Evolutionary conservation across 225 moss, liverwort and hornwort species (phyloP), one percentile per base, ranked within the genome.

Genomic region (Sphagnum contortum): DNA sequence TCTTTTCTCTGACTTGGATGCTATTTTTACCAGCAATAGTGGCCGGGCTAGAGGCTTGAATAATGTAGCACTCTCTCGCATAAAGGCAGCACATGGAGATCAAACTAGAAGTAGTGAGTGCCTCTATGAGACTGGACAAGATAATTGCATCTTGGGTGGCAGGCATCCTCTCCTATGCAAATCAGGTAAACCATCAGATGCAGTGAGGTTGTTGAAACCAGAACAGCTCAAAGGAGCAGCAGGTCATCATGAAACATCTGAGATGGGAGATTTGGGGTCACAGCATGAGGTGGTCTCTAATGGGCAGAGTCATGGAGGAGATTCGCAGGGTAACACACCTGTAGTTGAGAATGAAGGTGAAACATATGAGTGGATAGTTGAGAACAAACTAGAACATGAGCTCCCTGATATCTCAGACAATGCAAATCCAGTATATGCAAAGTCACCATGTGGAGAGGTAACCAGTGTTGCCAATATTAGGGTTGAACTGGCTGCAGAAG

Each of bases 341-440:
- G 8, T 48, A 7, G 11, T 45, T 55, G 55, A 55, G 62, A 57
- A 69, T 44, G 9, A 59, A 46, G 9, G 50, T 57, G 66, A 67
- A 49, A 48, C 60, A 11, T 78, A 66, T 59, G 61, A 68, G 6
- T 79, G 86, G 77, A 50, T 65, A 8, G 68, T 86, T 50, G 64
- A 74, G 12, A 86, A 81, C 60, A 47, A 48, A 9, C 65, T 57
- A 4, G 57, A 62, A 11, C 4, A 50, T 58, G 71, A 70, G 49
- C 74, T 83, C 61, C 76, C 86, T 49, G 69, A 71, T 11, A 69
- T 69, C 3, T 58, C 64, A 55, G 65, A 74, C 55, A 78, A 79
- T 48, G 69, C 66, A 49, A 83, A 81, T 77, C 78, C 80, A 50
- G 78, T 83, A 3, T 81, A 71, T 64, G 45, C 59, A 55, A 59